Conservation (phyloP, 2,329 filamentous ascomycete species). For the Colletotrichum musicola region DNA sequence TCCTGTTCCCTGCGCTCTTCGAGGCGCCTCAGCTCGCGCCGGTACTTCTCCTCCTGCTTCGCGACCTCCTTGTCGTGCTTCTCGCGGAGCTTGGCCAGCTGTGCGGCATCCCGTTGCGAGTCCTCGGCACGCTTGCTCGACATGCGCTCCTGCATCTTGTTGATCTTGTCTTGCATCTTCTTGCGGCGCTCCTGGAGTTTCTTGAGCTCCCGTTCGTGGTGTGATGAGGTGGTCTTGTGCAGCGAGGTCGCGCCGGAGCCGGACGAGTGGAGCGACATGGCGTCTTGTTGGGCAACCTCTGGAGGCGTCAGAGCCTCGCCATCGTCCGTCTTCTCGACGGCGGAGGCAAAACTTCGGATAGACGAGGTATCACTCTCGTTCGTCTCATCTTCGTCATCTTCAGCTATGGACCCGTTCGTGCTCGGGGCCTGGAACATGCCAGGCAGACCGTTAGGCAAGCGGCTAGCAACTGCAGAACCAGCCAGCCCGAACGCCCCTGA, state of each 20-base stretch:
- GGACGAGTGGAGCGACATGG: conserved; percentile 50
- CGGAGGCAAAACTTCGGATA: conserved; percentile 63
- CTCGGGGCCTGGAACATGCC: conserved; percentile 46
- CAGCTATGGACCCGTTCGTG: conserved; percentile 46
- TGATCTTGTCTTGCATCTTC: conserved; percentile 73
- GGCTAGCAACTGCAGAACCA: conserved; percentile 58
- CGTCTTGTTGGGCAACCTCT: conserved; percentile 38
- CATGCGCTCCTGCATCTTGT: conserved; percentile 64
- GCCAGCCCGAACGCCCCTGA: conserved; percentile 65
- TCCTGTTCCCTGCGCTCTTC: conserved; percentile 75
- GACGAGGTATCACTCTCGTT: conserved; percentile 59
- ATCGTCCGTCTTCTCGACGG: conserved; percentile 53
- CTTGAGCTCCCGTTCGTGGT: conserved; percentile 73
- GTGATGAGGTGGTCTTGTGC: conserved; percentile 47
- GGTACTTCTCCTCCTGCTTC: conserved; percentile 76
- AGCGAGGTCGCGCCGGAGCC: conserved; percentile 46
- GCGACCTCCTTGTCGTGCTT: conserved; percentile 73
- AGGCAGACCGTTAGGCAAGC: conserved; percentile 49
- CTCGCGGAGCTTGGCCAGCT: conserved; percentile 69
- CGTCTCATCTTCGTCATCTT: conserved; percentile 45
- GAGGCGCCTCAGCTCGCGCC: conserved; percentile 72
- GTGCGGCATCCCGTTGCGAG: conserved; percentile 62
- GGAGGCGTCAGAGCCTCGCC: conserved; percentile 41
- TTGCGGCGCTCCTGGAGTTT: conserved; percentile 72
- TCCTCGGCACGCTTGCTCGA: conserved; percentile 60